Evolutionary conservation across 495 filamentous ascomycete species (phyloP), one percentile per base, ranked within the genome.

Genomic region (Penicillium alfredii): DNA sequence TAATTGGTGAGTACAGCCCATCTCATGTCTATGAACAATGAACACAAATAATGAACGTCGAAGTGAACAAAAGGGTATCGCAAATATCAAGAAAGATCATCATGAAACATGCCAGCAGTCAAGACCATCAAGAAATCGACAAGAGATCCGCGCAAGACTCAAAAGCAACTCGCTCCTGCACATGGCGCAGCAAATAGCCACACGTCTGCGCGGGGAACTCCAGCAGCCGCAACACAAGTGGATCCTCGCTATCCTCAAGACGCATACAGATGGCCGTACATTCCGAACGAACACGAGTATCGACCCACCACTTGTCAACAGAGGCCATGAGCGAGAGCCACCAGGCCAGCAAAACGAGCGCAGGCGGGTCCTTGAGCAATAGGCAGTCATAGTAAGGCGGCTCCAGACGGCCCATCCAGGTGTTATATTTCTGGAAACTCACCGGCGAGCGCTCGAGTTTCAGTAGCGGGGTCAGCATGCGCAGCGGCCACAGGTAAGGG

Each of bases 131-230:
- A n/a, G n/a, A n/a, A n/a, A n/a, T n/a, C n/a, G n/a, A n/a, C n/a
- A n/a, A n/a, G n/a, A 32, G 2, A 33, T 41, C 23, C 11, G n/a
- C 24, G n/a, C 4, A 10, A 30, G 19, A 2, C 26, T 43, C 26
- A 5, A 40, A 8, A 19, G 18, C 17, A 23, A 24, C 35, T 8
- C 38, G 25, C 35, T 51, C 53, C 56, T 92, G 84, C 82, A 93
- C 93, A 22, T 93, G 83, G 2, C 52, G 69, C 42, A 94, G 47
- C 52, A 88, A 76, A 37, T 88, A 90, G 16, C 89, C 88, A 38
- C 94, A 80, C 10, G 79, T 70, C 58, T 84, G 76, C 1, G 89
- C 88, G 38, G 94, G 65, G 55, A 54, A 59, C 30, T 54, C 47
- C 27, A 61, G 11, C 46, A 61, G 29, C 9, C 33, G 30, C 24